Percentiles rank a stretch among this genome's conserved stretches.
Conservation (phyloP, 768 basidiomycete genomes). For the Trametes cubensis region DNA sequence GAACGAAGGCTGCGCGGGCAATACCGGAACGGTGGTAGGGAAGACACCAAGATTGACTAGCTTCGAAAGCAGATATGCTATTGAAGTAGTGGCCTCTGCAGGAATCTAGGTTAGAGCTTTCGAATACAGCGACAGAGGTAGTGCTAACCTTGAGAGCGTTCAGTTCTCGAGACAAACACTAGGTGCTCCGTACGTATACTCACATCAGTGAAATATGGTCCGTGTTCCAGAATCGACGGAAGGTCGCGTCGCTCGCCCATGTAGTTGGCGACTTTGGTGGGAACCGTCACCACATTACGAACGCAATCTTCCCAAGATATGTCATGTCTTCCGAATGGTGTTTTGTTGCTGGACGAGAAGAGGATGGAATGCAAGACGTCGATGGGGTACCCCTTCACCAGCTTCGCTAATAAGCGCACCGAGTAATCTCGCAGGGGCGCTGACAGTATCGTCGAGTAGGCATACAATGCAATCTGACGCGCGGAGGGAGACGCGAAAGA, state of each 20-base stretch:
- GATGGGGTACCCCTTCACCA: slow-evolving; percentile 66
- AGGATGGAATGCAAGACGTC: slow-evolving; percentile 64
- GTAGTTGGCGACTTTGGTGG: slow-evolving; percentile 79
- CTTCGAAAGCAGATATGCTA: slow-evolving; percentile 63
- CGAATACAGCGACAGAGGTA: background rate
- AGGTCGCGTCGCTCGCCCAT: slow-evolving; percentile 45
- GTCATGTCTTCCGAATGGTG: slow-evolving; percentile 31
- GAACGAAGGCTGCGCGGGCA: slow-evolving; percentile 73
- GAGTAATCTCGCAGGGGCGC: slow-evolving; percentile 51
- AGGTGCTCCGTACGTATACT: slow-evolving; percentile 56
- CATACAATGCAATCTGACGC: slow-evolving; percentile 55
- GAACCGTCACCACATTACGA: slow-evolving; percentile 62
- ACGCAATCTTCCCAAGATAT: slow-evolving; percentile 79
- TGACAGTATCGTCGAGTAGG: slow-evolving; percentile 68
- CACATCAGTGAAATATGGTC: slow-evolving; percentile 56
- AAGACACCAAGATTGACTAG: slow-evolving; percentile 71
- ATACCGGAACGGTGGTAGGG: slow-evolving; percentile 49
- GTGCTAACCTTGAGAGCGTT: slow-evolving; percentile 45
- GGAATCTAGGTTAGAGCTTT: background rate
- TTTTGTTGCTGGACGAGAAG: slow-evolving; percentile 36
- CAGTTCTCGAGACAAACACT: slow-evolving; percentile 46
- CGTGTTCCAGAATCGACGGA: slow-evolving; percentile 56
- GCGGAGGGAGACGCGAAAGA: slow-evolving; percentile 52
- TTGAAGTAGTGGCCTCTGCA: slow-evolving; percentile 43
- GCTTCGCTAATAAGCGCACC: slow-evolving; percentile 53